Base-by-base conservation (phyloP, 208 protist genomes). In the Leishmania tropica region DNA sequence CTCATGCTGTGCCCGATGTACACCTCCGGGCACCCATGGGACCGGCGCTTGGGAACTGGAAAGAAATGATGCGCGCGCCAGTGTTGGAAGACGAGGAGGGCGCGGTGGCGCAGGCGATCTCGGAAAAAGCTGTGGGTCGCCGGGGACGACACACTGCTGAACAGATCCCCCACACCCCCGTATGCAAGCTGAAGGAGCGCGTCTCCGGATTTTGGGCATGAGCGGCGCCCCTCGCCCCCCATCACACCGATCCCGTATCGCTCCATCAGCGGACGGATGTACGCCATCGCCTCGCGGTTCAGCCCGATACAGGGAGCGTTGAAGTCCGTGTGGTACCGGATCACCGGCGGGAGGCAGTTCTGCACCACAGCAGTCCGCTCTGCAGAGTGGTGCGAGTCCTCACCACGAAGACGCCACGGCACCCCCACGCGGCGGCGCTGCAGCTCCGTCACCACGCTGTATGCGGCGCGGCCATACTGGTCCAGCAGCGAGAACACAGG, bases 1-100 rank as follows among this genome's bases (percentile, higher is more conserved):
- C 87, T 92, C 31, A 94, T 64, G 78, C 83, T 88, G 60, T 86
- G 80, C 11, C 88, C 87, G 37, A 93, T 75, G 35, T 47, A 81
- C 3, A 85, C 37, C 37, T 0, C 70, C 1, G 53, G 67, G 5
- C 64, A 15, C 8, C 8, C 48, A 7, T 31, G 17, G 67, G 73
- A 28, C 5, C 51, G 51, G 40, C 19, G 35, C n/a, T 35, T 5
- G 73, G 35, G 42, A 3, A 13, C 1, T 60, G 19, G 24, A 3
- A 54, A 0, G 65, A 83, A 87, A 1, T 1, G 7, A 28, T 68
- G 21, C 8, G 79, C 81, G 15, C 87, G 87, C 31, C 35, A 28
- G 79, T 90, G 87, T 40, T 84, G 74, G 51, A 88, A 84, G 67
- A 71, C 10, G 6, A 90, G 58, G 13, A 56, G 73, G 2, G 60